Conservation (phyloP, 148 eudicot species). For the Simmondsia chinensis region DNA sequence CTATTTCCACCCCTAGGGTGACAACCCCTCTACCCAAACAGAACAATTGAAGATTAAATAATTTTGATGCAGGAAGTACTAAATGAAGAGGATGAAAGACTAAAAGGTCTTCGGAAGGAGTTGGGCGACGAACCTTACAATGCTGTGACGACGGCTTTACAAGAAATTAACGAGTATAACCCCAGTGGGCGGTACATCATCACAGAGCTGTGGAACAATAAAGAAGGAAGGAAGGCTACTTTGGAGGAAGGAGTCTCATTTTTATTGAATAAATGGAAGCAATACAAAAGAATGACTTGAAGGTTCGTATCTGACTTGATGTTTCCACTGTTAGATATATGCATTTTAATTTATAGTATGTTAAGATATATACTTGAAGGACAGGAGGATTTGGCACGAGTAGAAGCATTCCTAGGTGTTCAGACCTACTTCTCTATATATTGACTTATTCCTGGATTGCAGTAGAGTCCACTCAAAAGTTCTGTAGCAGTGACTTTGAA, state of each 20-base stretch:
- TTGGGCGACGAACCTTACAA: conserved; percentile 21
- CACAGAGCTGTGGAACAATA: conserved; percentile 30
- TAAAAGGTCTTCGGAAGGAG: conserved; percentile 23
- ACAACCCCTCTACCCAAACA: too few relatives aligned
- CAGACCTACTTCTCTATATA: too few relatives aligned
- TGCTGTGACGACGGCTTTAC: conserved; percentile 23
- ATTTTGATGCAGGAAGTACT: conserved; percentile 18
- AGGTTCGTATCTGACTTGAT: conserved; percentile 13
- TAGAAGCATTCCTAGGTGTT: too few relatives aligned
- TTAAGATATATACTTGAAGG: too few relatives aligned
- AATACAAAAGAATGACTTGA: conserved; percentile 17
- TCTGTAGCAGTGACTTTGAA: too few relatives aligned
- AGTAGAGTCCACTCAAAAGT: too few relatives aligned
- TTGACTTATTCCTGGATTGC: too few relatives aligned
- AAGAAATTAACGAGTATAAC: conserved; percentile 33
- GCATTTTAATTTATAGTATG: too few relatives aligned
- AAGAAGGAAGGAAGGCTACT: conserved; percentile 23
- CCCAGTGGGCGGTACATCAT: conserved; percentile 31
- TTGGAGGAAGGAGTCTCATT: conserved; percentile 30
- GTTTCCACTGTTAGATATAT: neutral
- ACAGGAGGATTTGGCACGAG: too few relatives aligned
- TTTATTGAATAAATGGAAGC: conserved; percentile 30
- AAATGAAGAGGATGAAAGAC: conserved; percentile 22
- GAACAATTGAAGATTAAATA: neutral
- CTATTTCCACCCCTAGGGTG: too few relatives aligned